Evolutionary conservation across 75 land plant species (phyloP).

Genomic region (Sequoia sempervirens): DNA sequence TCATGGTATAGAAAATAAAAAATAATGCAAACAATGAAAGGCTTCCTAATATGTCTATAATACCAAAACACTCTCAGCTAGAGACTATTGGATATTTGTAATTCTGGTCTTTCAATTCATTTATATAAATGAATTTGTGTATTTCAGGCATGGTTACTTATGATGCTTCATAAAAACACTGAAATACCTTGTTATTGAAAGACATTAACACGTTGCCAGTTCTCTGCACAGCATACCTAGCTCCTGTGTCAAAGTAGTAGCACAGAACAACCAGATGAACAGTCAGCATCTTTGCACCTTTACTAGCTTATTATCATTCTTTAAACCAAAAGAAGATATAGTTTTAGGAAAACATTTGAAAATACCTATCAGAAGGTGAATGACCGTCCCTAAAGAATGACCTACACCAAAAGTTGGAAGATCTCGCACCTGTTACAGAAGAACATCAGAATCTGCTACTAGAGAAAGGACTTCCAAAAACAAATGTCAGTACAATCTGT

Average conservation of each 20-base stretch:
- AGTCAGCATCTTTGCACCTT: neutral
- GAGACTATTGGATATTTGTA: neutral
- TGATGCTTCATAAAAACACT: neutral
- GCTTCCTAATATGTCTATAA: neutral
- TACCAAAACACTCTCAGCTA: neutral
- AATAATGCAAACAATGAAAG: conserved; percentile 1
- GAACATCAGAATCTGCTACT: neutral
- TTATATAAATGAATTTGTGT: neutral
- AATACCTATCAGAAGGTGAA: conserved; percentile 90
- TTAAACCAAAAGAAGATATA: neutral
- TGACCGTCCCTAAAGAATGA: conserved; percentile 88
- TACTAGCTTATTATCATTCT: neutral
- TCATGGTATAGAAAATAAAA: neutral
- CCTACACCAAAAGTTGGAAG: conserved; percentile 91
- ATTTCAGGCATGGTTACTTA: neutral
- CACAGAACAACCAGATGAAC: neutral
- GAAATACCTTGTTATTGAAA: conserved; percentile 88
- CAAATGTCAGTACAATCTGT: neutral
- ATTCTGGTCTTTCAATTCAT: neutral
- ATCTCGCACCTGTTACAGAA: conserved; percentile 45
- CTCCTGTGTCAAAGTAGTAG: conserved; percentile 49
- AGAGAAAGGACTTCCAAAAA: neutral
- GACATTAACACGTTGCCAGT: conserved; percentile 85
- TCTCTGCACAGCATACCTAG: conserved; percentile 91
- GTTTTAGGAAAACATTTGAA: neutral